Evolutionary conservation across 176 grass and related monocot genomes (phyloP).

Genomic region (Oryza rufipogon): DNA sequence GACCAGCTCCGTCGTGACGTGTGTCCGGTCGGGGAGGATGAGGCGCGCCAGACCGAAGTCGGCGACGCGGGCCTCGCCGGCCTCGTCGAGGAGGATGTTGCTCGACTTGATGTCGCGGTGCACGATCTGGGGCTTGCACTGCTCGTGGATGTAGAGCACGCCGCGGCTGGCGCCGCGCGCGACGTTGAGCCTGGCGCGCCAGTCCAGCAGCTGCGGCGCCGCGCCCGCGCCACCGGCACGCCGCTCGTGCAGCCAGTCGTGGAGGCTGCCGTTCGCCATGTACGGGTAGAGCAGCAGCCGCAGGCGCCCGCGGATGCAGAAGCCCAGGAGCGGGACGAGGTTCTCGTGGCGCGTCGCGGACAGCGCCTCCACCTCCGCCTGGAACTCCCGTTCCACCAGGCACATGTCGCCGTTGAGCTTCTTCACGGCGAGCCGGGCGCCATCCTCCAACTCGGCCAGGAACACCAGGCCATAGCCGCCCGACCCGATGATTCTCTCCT

Average conservation of each 20-base stretch:
- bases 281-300: conserved; percentile 61
- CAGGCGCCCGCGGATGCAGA: conserved; percentile 47
- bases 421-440: conserved; percentile 57
- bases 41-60: conserved; percentile 61
- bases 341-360: conserved; percentile 52
- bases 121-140: conserved; percentile 64
- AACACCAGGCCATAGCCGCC: conserved; percentile 60
- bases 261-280: conserved; percentile 66
- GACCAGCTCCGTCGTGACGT: conserved; percentile 64
- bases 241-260: conserved; percentile 54
- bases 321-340: conserved; percentile 59
- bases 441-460: conserved; percentile 49
- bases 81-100: conserved; percentile 76
- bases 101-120: conserved; percentile 63
- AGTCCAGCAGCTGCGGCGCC: conserved; percentile 21
- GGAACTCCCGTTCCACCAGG: conserved; percentile 60
- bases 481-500: conserved; percentile 36
- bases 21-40: conserved; percentile 42
- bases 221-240: neutral
- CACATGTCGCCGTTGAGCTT: conserved; percentile 60
- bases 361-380: conserved; percentile 54
- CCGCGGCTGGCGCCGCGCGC: conserved; percentile 48
- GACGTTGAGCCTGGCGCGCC: conserved; percentile 47
- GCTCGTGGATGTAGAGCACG: conserved; percentile 61
- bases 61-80: conserved; percentile 42